phyloP scores from a whole-genome alignment of 306 rosid species.

The Castanospermum australe region DNA sequence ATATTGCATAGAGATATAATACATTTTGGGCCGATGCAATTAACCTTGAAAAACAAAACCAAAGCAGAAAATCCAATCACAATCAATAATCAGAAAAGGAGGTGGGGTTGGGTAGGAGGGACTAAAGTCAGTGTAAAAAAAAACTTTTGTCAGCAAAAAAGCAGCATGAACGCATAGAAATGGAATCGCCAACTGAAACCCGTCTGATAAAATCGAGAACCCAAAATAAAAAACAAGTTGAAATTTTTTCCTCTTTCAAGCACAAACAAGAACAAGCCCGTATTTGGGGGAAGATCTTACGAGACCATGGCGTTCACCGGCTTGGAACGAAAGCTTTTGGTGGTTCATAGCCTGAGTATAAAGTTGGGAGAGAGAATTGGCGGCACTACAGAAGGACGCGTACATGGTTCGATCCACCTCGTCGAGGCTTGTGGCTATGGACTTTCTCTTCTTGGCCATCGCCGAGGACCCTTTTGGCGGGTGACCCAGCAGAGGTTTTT shows the following conservation, averaged over 20 bases:
- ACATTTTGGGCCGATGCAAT: background rate
- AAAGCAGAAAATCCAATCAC: background rate
- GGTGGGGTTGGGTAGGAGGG: too few species aligned
- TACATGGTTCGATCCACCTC: conserved; percentile 63
- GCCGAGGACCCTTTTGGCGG: background rate
- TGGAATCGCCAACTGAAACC: background rate
- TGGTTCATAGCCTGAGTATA: conserved; percentile 55
- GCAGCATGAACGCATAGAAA: background rate
- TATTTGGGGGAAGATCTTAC: conserved; percentile 5
- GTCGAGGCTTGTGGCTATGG: conserved; percentile 44
- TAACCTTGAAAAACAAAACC: background rate
- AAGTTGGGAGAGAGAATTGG: conserved; percentile 54
- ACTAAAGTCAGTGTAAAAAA: too few species aligned
- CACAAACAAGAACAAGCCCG: background rate
- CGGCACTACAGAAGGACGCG: conserved; percentile 47
- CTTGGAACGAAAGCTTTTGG: conserved; percentile 54
- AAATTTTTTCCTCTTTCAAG: background rate
- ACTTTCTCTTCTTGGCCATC: conserved; percentile 63
- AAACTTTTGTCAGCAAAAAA: background rate
- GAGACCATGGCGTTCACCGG: conserved; percentile 59
- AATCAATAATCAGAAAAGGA: background rate
- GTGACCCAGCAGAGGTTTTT: background rate
- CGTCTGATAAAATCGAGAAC: background rate
- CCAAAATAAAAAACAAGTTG: background rate
- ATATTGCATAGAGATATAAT: background rate